Percentiles rank a stretch among this genome's conserved stretches.
phyloP scores from a whole-genome alignment of 1,284 basidiomycete species.

The Gomphus sp. region DNA sequence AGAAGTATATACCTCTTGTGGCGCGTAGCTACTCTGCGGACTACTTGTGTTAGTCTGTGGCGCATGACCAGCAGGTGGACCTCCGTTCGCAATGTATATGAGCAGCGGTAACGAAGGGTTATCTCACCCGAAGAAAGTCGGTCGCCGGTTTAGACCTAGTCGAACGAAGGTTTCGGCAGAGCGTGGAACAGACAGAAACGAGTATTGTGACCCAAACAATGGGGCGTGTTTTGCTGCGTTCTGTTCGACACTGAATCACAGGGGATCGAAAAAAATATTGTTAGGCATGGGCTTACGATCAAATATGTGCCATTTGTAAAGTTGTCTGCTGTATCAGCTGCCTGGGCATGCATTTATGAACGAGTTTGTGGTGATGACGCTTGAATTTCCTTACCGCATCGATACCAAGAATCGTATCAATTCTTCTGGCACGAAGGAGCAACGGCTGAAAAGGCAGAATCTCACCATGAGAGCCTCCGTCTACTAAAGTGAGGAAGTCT shows the following conservation, averaged over 20 bases:
- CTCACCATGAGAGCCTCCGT: slow-evolving; percentile 35
- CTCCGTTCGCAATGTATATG: too few species aligned
- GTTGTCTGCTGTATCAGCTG: slow-evolving; percentile 19
- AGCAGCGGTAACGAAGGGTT: too few species aligned
- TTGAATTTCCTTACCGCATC: slow-evolving; percentile 32
- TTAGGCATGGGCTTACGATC: slow-evolving; percentile 25
- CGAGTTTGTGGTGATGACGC: not conserved
- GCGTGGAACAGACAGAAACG: slow-evolving; percentile 33
- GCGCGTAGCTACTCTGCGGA: slow-evolving; percentile 22
- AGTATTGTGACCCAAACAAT: slow-evolving; percentile 27
- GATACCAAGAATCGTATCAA: slow-evolving; percentile 47
- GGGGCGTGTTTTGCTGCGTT: slow-evolving; percentile 24
- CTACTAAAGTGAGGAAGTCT: slow-evolving; percentile 25
- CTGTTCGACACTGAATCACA: too few species aligned
- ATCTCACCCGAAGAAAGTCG: too few species aligned
- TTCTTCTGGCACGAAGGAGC: slow-evolving; percentile 36
- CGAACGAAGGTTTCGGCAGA: slow-evolving; percentile 22
- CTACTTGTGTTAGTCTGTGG: slow-evolving; percentile 16
- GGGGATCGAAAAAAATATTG: too few species aligned
- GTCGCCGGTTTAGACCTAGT: slow-evolving; percentile 9
- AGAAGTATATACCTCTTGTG: slow-evolving; percentile 7
- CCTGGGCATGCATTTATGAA: not conserved
- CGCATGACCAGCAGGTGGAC: too few species aligned
- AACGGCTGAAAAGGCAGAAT: slow-evolving; percentile 44
- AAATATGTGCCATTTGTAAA: slow-evolving; percentile 32